Base-by-base conservation (phyloP, 352 stramenopile genomes). In the Phytophthora pisi region DNA sequence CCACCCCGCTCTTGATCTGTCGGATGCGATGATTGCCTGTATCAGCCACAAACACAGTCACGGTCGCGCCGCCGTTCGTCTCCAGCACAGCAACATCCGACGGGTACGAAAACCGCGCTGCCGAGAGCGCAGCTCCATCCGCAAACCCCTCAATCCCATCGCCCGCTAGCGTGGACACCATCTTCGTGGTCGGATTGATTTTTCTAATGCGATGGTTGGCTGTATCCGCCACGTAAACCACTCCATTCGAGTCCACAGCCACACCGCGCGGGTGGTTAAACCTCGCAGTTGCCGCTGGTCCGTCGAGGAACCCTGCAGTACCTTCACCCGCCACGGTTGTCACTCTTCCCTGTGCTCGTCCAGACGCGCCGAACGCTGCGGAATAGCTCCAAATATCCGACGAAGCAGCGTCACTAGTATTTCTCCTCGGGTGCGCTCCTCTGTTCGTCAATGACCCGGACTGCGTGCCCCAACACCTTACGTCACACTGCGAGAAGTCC, bases 181-280 rank as follows among this genome's bases (percentile, higher is more conserved):
- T 70, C 30, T 83, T 67, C 0, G 73, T 80, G 2, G 31, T 61
- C 0, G 78, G 72, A 49, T 93, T 81, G 34, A 98, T 91, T 34
- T 79, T 79, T n/a, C 94, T 77, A 40, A 98, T 97, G 9, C 89
- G 54, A 69, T 98, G 96, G 74, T 99, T 99, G 36, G 90, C 89
- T 16, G 89, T 98, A 73, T 99, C 97, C 1, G 93, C 93, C 3
- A 99, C 92, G 72, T 98, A 99, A 5, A 98, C 84, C 40, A 97
- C 89, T 7, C 94, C 92, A 10, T 85, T 86, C 20, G 86, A 89
- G 72, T 98, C 96, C 10, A 98, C 86, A 1, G 93, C 94, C 20
- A 98, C 82, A 57, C 94, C 93, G 62, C 97, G 76, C 11, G 96
- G 96, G 57, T 88, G 83, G 58, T 85, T 88, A 75, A 99, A 99